Percentiles rank a stretch among this genome's conserved stretches.
phyloP scores from a whole-genome alignment of 2,329 filamentous ascomycete species.

The Aureobasidium sp. region DNA sequence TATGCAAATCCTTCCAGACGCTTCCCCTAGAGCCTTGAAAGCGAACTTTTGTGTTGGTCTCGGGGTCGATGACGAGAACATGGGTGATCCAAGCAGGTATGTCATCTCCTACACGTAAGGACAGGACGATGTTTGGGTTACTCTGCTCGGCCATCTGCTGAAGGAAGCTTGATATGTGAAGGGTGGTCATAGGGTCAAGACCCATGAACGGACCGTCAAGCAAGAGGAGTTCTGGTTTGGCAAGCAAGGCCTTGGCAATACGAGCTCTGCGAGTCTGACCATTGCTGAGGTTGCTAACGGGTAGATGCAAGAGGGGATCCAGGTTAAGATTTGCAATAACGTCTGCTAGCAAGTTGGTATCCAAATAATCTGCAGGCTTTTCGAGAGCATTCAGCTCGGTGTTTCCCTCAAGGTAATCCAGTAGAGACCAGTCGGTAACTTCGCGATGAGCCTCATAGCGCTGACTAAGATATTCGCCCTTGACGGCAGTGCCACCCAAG shows the following conservation, averaged over 20 bases:
- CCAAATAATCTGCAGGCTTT: conserved; percentile 36
- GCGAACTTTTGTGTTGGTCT: neutral
- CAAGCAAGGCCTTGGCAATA: conserved; percentile 79
- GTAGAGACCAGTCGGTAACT: conserved; percentile 77
- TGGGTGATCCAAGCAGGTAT: conserved; percentile 90
- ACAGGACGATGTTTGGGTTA: conserved; percentile 67
- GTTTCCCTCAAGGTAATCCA: conserved; percentile 74
- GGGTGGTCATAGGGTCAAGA: conserved; percentile 75
- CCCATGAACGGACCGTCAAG: conserved; percentile 97
- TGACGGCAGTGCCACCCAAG: conserved; percentile 48
- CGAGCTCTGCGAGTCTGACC: conserved; percentile 82
- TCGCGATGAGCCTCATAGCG: conserved; percentile 85
- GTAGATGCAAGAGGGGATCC: conserved; percentile 63
- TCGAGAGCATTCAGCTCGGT: conserved; percentile 72
- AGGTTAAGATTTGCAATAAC: conserved; percentile 67
- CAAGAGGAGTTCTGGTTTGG: conserved; percentile 70
- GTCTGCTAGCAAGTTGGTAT: conserved; percentile 49
- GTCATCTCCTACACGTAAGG: conserved; percentile 75
- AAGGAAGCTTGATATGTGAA: conserved; percentile 64
- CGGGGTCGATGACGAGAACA: conserved; percentile 41
- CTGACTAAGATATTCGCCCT: conserved; percentile 79
- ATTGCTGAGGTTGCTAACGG: conserved; percentile 85
- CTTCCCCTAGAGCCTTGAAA: neutral
- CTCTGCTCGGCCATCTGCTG: conserved; percentile 58
- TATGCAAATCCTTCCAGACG: neutral